Percentiles rank a stretch among this genome's conserved stretches.
Evolutionary conservation across 176 grass and related monocot genomes (phyloP).

Genomic region (Cenchrus americanus): DNA sequence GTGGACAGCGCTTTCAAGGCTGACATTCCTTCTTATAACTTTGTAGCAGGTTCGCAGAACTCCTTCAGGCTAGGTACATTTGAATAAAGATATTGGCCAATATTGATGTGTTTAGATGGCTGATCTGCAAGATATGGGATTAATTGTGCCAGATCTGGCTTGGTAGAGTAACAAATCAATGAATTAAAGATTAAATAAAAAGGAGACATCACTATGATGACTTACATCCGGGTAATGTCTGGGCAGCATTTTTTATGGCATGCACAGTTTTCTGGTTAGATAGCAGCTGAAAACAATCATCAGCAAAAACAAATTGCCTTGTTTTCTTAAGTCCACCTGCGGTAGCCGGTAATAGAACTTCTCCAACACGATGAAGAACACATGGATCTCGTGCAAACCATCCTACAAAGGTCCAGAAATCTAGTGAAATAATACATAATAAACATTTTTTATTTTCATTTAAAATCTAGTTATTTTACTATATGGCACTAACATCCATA

Average conservation of each 20-base stretch:
- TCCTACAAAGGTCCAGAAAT: slow-evolving; percentile 57
- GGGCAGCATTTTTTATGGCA: slow-evolving; percentile 76
- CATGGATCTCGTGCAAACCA: slow-evolving; percentile 86
- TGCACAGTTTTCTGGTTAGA: slow-evolving; percentile 75
- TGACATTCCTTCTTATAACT: slow-evolving; percentile 58
- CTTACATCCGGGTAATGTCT: slow-evolving; percentile 76
- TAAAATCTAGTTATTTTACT: not conserved
- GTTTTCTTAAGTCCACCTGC: slow-evolving; percentile 56
- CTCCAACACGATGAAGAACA: slow-evolving; percentile 75
- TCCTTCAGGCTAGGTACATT: slow-evolving; percentile 93
- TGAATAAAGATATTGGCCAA: slow-evolving; percentile 72
- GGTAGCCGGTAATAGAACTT: slow-evolving; percentile 69
- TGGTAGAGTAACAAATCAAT: slow-evolving; percentile 8
- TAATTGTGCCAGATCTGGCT: not conserved
- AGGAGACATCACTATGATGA: slow-evolving; percentile 29
- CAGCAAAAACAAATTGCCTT: slow-evolving; percentile 77
- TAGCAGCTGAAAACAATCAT: slow-evolving; percentile 86
- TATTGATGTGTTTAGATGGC: slow-evolving; percentile 81
- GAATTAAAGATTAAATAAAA: slow-evolving; percentile 36
- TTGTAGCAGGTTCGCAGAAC: slow-evolving; percentile 64
- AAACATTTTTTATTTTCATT: slow-evolving; percentile 2
- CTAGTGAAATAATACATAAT: slow-evolving; percentile 35
- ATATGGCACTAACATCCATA: not conserved
- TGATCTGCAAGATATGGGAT: slow-evolving; percentile 61
- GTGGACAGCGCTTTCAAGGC: slow-evolving; percentile 76